Conservation (phyloP, 2,329 filamentous ascomycete genomes). For the Calonectria leucothoes region DNA sequence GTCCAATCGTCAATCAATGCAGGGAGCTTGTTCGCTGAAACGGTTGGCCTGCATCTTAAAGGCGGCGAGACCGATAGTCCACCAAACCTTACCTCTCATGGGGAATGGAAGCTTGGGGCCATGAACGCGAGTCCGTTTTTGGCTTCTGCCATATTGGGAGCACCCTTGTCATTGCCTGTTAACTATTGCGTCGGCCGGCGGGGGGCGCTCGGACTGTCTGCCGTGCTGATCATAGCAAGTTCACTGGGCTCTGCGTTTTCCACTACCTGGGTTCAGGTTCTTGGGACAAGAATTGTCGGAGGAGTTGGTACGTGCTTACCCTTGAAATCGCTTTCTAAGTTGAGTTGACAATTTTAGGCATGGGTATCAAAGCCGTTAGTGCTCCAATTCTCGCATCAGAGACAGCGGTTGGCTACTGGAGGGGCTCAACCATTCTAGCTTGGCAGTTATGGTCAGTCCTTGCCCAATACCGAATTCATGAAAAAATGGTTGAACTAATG, state of each 20-base stretch:
- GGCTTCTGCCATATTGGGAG: conserved; percentile 49
- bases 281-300: conserved; percentile 42
- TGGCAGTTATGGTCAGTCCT: conserved; percentile 58
- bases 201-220: conserved; percentile 52
- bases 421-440: conserved; percentile 58
- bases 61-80: not conserved
- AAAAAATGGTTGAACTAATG: conserved; percentile 37
- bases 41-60: conserved; percentile 24
- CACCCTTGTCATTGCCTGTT: conserved; percentile 50
- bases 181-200: conserved; percentile 53
- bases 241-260: conserved; percentile 50
- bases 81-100: not conserved
- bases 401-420: conserved; percentile 59
- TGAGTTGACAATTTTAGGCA: conserved; percentile 42
- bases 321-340: not conserved
- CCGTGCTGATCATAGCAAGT: conserved; percentile 51
- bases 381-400: conserved; percentile 60
- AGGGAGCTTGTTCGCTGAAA: conserved; percentile 45
- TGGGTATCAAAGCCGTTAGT: conserved; percentile 62
- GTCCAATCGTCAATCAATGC: conserved; percentile 56
- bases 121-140: conserved; percentile 53
- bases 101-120: conserved; percentile 41
- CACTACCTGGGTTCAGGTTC: conserved; percentile 44
- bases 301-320: conserved; percentile 23
- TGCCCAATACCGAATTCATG: conserved; percentile 35